Evolutionary conservation across 2,329 filamentous ascomycete genomes (phyloP).

Genomic region (Claviceps maximensis): DNA sequence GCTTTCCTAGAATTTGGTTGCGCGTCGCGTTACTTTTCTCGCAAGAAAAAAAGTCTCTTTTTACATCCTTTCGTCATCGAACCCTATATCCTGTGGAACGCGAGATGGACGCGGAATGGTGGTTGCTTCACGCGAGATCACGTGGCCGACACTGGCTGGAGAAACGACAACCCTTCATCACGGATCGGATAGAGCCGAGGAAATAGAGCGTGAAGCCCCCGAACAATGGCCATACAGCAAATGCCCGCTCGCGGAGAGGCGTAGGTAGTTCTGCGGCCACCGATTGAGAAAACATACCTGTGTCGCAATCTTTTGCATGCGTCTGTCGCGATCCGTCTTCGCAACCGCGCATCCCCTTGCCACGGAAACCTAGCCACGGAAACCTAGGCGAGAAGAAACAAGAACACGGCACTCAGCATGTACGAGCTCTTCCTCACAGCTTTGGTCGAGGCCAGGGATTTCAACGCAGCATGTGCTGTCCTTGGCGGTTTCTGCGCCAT

Average conservation of each 20-base stretch:
- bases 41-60: no score
- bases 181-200: background rate
- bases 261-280: background rate
- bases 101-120: background rate
- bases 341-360: background rate
- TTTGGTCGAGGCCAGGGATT: constrained; percentile 35
- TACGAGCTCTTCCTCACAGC: constrained; percentile 48
- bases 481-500: constrained; percentile 45
- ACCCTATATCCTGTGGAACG: no score
- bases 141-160: background rate
- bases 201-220: background rate
- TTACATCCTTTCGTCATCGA: no score
- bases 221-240: background rate
- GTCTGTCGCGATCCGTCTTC: background rate
- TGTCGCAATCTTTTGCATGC: background rate
- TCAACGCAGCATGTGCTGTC: constrained; percentile 35
- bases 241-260: background rate
- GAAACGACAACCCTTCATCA: background rate
- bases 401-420: constrained; percentile 23
- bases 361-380: background rate
- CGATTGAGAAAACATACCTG: background rate
- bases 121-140: background rate
- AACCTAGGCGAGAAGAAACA: background rate
- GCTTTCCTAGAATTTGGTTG: no score
- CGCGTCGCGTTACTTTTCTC: no score